Percentiles rank a stretch among this genome's conserved stretches.
phyloP scores from a whole-genome alignment of 169 alveolate species.

The Cyclospora cayetanensis region DNA sequence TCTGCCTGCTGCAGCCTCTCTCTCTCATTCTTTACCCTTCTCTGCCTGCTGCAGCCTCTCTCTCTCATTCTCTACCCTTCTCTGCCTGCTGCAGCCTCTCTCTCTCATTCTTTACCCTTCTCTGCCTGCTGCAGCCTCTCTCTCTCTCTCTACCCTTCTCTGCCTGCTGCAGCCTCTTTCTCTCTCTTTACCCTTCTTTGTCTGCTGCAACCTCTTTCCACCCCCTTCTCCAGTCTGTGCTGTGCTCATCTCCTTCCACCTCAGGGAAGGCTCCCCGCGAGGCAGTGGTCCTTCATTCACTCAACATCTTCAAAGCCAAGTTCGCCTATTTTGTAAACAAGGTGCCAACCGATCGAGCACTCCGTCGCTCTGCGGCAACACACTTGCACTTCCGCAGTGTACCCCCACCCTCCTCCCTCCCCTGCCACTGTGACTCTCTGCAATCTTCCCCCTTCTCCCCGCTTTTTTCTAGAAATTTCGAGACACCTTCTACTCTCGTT shows the following conservation, averaged over 20 bases:
- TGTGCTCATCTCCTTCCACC: background rate
- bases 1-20: too few species aligned
- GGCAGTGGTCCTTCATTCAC: slow-evolving; percentile 86
- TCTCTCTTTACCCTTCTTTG: background rate
- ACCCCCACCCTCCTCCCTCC: background rate
- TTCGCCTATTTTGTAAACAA: slow-evolving; percentile 82
- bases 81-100: too few species aligned
- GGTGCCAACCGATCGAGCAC: background rate
- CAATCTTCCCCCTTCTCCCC: too few species aligned
- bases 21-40: too few species aligned
- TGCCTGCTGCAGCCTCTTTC: background rate
- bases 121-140: too few species aligned
- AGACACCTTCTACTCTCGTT: background rate
- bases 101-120: background rate
- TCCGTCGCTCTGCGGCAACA: background rate
- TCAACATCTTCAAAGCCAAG: slow-evolving; percentile 87
- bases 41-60: too few species aligned
- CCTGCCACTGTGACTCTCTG: too few species aligned
- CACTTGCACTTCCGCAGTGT: background rate
- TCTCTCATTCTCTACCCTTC: too few species aligned
- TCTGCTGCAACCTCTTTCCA: too few species aligned
- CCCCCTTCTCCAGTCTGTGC: background rate
- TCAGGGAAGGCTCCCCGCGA: slow-evolving; percentile 85
- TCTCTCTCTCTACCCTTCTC: background rate
- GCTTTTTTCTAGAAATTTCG: too few species aligned